Evolutionary conservation across 2,329 filamentous ascomycete genomes (phyloP), one percentile per base, ranked within the genome.

Genomic region (Bipolaris cookei): DNA sequence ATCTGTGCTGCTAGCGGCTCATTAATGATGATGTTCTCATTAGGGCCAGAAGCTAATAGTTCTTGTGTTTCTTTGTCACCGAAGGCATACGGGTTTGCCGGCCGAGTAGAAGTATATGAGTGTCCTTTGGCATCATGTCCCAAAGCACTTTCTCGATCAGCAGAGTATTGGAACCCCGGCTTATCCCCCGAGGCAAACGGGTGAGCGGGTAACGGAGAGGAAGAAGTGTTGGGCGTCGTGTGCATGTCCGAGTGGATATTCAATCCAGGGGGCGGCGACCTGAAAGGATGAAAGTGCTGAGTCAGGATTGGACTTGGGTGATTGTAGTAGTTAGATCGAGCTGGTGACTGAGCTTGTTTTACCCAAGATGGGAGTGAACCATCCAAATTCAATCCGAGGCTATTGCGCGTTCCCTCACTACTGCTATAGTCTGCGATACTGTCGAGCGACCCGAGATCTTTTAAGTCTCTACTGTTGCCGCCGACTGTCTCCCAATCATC

Each of bases 401-500:
- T 68, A 10, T 66, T 62, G 8, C 64, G 57, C 28, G 61, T 67
- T 7, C 58, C 61, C 18, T 74, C 69, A 25, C 64, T 66, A 32
- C 67, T 72, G 43, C 69, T 74, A 52, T 75, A 74, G 51, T 76
- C 67, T 14, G 73, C 74, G 52, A 74, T 68, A 46, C 73, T 76
- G 21, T 68, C 70, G 4, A 59, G 59, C 34, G 62, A 69, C n/a
- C 41, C 58, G 51, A 63, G 66, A 1, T 50, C 57, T 14, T 50
- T 43, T 2, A 53, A 51, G 34, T 48, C 37, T 11, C 59, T 62
- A 42, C 66, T 72, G 13, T 60, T 57, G 6, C 63, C 63, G 8
- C 42, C 69, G 23, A 76, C 52, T 2, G 75, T 77, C 38, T 76
- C 73, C 75, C 75, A 77, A 37, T 77, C 75, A 10, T 58, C 65